Base-by-base conservation (phyloP, 768 basidiomycete species). In the Russula sp. region DNA sequence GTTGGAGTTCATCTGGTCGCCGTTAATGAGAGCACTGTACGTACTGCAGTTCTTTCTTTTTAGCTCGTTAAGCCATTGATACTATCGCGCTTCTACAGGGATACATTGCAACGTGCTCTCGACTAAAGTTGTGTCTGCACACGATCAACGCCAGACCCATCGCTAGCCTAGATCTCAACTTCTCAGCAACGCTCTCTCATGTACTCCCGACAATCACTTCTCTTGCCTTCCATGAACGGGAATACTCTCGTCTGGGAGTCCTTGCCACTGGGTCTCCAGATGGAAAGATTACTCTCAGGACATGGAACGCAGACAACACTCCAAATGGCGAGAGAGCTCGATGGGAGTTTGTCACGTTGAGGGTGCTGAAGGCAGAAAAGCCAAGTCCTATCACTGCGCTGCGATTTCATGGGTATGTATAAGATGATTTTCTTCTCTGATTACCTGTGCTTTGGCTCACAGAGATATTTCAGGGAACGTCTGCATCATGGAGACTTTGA, bases 61-160 rank as follows among this genome's bases (percentile, higher is more conserved):
- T 57, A 28, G 20, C 22, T 7, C 48, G 57, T 49, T 63, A 69
- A 24, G 49, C 50, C 62, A 44, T 58, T 44, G 24, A 54, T 20
- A 9, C 36, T 11, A 64, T 30, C 63, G 22, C 50, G 51, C 11
- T 22, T n/a, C 26, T 36, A 36, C 67, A 95, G 93, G 94, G 94
- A 13, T 88, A 91, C 73, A 87, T 96, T 59, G 92, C 92, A 0
- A 86, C 92, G 0, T 93, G 91, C 67, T 94, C 94, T 2, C 74
- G 79, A 28, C 75, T 80, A 1, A 84, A 84, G 59, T 74, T 97
- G 18, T 88, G 84, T 72, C 75, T 95, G 18, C 92, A 94, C 74
- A 96, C 92, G 0, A 81, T 96, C 76, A 96, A 96, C 70, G 94
- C 84, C 0, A 82, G 89, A 20, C 85, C 83, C 0, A 91, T 97